Evolutionary conservation across 768 basidiomycete species (phyloP), one percentile per base, ranked within the genome.

Genomic region (Trametes elegans): DNA sequence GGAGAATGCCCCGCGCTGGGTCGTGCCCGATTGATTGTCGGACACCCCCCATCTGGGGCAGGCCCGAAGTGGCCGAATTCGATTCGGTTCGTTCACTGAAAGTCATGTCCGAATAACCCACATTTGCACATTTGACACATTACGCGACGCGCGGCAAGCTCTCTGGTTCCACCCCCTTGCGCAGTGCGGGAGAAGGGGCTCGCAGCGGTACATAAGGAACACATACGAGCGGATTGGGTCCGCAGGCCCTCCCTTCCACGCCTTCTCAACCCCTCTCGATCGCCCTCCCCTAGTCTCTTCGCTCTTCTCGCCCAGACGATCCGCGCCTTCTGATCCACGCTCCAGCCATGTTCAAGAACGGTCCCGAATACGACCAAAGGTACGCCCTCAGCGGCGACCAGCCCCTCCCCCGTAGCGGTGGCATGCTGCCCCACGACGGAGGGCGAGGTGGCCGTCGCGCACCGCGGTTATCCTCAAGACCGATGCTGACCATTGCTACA

Each of bases 301-400:
- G 10, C 40, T 34, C 40, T 55, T 52, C 56, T 52, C 52, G n/a
- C 48, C 43, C 27, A 32, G 21, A 19, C 50, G 47, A 56, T 48
- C 46, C 32, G 28, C 58, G 49, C 28, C 39, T 32, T 49, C 51
- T 29, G 47, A 52, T 41, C 48, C 35, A 29, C 46, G 38, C 41
- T 42, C 16, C 43, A 41, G 40, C 46, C 19, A 64, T 65, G 66
- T 65, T 65, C 62, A 54, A 55, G 32, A 56, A 67, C 61, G 53
- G 64, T 2, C 64, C 64, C 44, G 64, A 67, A 36, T 68, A 68
- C 58, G 59, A 65, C 41, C 60, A 57, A 21, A 55, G 67, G 67
- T 67, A 18, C 27, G 57, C 34, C 46, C 31, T 21, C 10, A 27
- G 11, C 29, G 29, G 21, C 49, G 41, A 43, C 27, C n/a, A n/a